Conservation (phyloP, 257 asterid genomes). For the Parsonsia alboflavescens region DNA sequence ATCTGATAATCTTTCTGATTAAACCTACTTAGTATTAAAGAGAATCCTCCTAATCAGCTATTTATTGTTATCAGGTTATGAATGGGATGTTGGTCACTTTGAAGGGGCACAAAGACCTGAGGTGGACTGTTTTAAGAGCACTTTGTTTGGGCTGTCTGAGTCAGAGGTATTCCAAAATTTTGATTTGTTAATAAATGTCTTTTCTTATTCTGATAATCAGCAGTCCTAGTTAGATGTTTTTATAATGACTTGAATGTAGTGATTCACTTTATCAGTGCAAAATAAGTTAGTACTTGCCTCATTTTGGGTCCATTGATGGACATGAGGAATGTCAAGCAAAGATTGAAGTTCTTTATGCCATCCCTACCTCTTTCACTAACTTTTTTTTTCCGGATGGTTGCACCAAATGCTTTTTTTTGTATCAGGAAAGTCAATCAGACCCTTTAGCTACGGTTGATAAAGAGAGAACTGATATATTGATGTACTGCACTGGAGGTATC, state of each 20-base stretch:
- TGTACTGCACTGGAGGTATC: constrained; percentile 98
- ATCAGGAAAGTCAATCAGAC: constrained; percentile 61
- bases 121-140: constrained; percentile 85
- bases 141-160: constrained; percentile 73
- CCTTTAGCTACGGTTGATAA: constrained; percentile 72
- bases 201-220: neutral
- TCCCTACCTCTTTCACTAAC: neutral
- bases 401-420: constrained; percentile 1
- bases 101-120: constrained; percentile 84
- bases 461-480: constrained; percentile 74
- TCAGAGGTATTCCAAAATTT: constrained; percentile 47
- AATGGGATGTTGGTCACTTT: constrained; percentile 98
- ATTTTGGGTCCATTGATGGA: neutral
- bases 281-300: neutral
- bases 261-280: neutral
- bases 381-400: neutral
- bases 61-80: constrained; percentile 59
- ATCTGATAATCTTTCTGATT: neutral
- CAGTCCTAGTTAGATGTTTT: neutral
- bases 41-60: no score
- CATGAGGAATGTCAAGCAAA: neutral
- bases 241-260: neutral
- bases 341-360: neutral
- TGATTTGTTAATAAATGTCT: neutral
- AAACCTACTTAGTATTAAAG: neutral